Conservation (phyloP, 2,329 filamentous ascomycete genomes). For the Paecilomyces dactylethromorphus region DNA sequence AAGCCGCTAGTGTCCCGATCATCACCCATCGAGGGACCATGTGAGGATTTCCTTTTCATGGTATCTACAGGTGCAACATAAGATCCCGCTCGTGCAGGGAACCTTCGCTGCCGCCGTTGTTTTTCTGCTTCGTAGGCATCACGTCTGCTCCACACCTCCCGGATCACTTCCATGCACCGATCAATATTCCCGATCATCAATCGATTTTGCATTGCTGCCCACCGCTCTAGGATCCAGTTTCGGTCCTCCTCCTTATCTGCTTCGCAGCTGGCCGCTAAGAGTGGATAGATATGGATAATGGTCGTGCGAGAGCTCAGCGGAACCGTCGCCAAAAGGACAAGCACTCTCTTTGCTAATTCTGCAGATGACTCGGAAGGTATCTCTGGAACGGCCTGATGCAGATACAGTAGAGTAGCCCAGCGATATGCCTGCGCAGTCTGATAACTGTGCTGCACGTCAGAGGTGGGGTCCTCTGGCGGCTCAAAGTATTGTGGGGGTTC, state of each 20-base stretch:
- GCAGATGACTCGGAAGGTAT: slow-evolving; percentile 54
- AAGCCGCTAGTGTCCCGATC: slow-evolving; percentile 15
- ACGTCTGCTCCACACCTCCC: slow-evolving; percentile 60
- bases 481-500: slow-evolving; percentile 53
- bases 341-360: slow-evolving; percentile 55
- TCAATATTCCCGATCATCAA: slow-evolving; percentile 64
- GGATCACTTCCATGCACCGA: slow-evolving; percentile 57
- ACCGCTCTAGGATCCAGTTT: slow-evolving; percentile 58
- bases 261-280: slow-evolving; percentile 62
- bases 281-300: slow-evolving; percentile 64
- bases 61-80: slow-evolving; percentile 13
- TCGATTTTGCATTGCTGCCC: slow-evolving; percentile 53
- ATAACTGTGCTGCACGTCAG: slow-evolving; percentile 56
- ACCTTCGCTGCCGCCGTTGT: slow-evolving; percentile 22
- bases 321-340: slow-evolving; percentile 58
- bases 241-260: slow-evolving; percentile 53
- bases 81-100: slow-evolving; percentile 12
- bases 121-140: slow-evolving; percentile 47
- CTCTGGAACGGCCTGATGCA: slow-evolving; percentile 63
- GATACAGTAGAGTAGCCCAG: slow-evolving; percentile 59
- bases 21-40: slow-evolving; percentile 12
- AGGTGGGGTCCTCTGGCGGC: slow-evolving; percentile 57
- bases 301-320: slow-evolving; percentile 56
- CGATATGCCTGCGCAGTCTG: slow-evolving; percentile 63
- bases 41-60: slow-evolving; percentile 10